Evolutionary conservation across 352 stramenopile genomes (phyloP), one percentile per base, ranked within the genome.

Genomic region (Phytopythium delawarense): DNA sequence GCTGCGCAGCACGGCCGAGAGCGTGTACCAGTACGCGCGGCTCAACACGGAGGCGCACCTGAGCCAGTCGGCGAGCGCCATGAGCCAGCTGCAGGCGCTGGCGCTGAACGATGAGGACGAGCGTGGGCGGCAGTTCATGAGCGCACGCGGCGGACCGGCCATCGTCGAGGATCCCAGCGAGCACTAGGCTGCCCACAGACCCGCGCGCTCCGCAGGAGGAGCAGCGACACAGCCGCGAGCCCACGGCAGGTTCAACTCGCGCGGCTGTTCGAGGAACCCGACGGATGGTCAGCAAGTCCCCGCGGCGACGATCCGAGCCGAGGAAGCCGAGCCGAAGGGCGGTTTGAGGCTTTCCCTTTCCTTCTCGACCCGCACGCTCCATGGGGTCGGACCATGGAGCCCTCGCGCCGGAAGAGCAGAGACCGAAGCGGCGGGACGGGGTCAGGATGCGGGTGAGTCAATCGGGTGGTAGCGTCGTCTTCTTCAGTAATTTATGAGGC

Each of bases 1-100:
- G 30, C 70, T 89, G 67, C 78, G 71, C 30, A 74, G 78, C 59
- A 67, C 76, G 25, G 76, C 76, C 15, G 80, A 89, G 61, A 75
- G 66, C 20, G 78, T 79, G 30, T 88, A 86, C 68, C 61, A 80
- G 63, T 66, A 73, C 37, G 59, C 75, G 7, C 63, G 71, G 61
- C 63, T 67, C 15, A 81, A 77, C 62, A 75, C 63, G 1, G 63
- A 76, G 48, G 55, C 70, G 21, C 54, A 82, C 21, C 51, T 76
- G 16, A 61, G 55, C 40, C 55, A 61, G 40, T 61, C 55, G 25
- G 40, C 39, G 25, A 37, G 34, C 28, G 55, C 62, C 16, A 74
- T 65, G 40, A 65, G 51, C 48, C 37, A 65, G 60, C 44, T 62
- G 53, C 25, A 65, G 46, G 59, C 55, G 23, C 42, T 61, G 39